Base-by-base conservation (phyloP, 164 flowering plant genomes). In the Vitis labrusca region DNA sequence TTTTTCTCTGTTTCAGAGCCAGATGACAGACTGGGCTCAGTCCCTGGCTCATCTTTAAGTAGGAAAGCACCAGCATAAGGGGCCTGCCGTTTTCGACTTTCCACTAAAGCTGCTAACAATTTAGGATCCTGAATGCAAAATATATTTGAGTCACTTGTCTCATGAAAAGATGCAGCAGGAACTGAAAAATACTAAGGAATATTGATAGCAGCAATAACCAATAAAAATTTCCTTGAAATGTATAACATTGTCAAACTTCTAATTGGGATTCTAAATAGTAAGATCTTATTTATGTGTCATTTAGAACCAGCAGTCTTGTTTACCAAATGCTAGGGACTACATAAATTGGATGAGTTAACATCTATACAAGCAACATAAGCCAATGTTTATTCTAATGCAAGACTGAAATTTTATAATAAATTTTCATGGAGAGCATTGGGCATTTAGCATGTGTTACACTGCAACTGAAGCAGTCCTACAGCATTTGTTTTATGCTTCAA, bases 31-130 rank as follows among this genome's bases (percentile, higher is more conserved):
- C 77, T 81, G 57, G 91, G 71, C 80, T 90, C 97, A 72, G 82
- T 57, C 37, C 79, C 91, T 44, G 88, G 85, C 63, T 93, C 97
- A 71, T 95, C 99, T 84, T 93, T 93, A 15, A 96, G 69, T 68
- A 96, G 95, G 79, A 96, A 96, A 61, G 98, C 99, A 65, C 99
- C 99, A 13, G 94, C 91, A 84, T 90, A 96, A 47, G 97, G 94
- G 27, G 94, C 93, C 74, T 91, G 94, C 69, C 97, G 76, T 77
- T 86, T 93, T 61, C 85, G 84, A 74, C 84, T 86, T 76, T 96
- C 99, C 27, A 77, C 86, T 64, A 96, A 82, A 62, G 97, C 97
- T 44, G 91, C 89, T 69, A 96, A 78, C 57, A 96, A 51, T 67
- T 92, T 96, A 60, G 97, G 97, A 85, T 96, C 98, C 99, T 96